Evolutionary conservation across 2,329 filamentous ascomycete species (phyloP).

Genomic region (Nannizziopsis arthrosporioides): DNA sequence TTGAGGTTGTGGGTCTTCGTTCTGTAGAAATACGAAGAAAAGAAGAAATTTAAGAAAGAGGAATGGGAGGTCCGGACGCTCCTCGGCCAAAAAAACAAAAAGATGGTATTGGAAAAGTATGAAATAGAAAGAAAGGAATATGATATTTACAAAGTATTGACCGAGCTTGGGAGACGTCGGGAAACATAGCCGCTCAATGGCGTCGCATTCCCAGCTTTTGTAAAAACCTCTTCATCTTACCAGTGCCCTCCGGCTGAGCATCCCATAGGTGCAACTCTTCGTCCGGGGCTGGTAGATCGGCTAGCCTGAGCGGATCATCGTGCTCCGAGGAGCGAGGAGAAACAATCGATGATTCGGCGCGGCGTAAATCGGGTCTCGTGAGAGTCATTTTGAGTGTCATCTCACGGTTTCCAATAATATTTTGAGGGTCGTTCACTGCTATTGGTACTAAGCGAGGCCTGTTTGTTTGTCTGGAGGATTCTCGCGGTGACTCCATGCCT

Average conservation of each 20-base stretch:
- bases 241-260: slow-evolving; percentile 30
- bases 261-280: slow-evolving; percentile 35
- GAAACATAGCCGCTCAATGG: neutral
- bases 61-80: no score
- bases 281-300: slow-evolving; percentile 39
- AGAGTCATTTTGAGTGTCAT: slow-evolving; percentile 97
- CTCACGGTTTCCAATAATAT: slow-evolving; percentile 55
- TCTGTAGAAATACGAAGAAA: no score
- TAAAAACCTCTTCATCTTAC: slow-evolving; percentile 36
- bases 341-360: slow-evolving; percentile 14
- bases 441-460: slow-evolving; percentile 1
- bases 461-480: slow-evolving; percentile 19
- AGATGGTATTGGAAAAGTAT: no score
- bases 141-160: neutral
- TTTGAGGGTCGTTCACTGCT: slow-evolving; percentile 35
- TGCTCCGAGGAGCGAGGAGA: slow-evolving; percentile 30
- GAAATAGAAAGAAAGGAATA: neutral
- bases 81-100: no score
- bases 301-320: slow-evolving; percentile 45
- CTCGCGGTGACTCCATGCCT: slow-evolving; percentile 11
- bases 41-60: no score
- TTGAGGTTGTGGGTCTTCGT: no score
- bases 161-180: neutral
- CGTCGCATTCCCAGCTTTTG: slow-evolving; percentile 28
- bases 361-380: slow-evolving; percentile 72